These are phyloP conservation scores for Globisporangium cederbergense DNA, from an alignment of 352 stramenopile species.

Conservation along the genomic window DNA sequence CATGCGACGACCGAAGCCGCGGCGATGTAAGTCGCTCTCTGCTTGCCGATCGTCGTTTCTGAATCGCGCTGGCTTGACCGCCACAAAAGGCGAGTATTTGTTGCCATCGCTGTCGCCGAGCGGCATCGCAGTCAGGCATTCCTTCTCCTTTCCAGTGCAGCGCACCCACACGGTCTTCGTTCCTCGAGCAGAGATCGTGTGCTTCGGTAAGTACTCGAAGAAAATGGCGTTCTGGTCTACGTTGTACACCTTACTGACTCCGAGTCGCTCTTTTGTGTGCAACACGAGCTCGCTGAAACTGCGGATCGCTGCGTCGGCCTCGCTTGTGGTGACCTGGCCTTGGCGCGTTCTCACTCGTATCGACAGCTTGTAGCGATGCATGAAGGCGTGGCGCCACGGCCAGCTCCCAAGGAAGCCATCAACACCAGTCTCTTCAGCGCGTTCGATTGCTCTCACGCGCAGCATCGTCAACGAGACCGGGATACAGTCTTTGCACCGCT, in stretches of 20 bases:
- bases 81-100: background rate
- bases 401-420: background rate
- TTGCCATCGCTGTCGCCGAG: constrained; percentile 3
- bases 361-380: background rate
- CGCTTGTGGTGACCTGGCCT: background rate
- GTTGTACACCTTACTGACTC: constrained; percentile 5
- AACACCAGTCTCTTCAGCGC: background rate
- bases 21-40: background rate
- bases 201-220: constrained; percentile 7
- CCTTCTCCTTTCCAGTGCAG: background rate
- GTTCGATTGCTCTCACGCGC: background rate
- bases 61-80: background rate
- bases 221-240: constrained; percentile 1
- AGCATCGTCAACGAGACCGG: background rate
- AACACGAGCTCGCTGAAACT: background rate
- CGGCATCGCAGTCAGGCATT: background rate
- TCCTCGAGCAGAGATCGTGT: background rate
- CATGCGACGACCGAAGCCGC: background rate
- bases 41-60: background rate
- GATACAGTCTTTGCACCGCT: background rate
- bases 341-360: background rate
- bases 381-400: constrained; percentile 5
- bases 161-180: background rate
- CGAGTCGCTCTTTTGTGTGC: background rate
- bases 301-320: background rate